Percentiles rank a stretch among this genome's conserved stretches.
Evolutionary conservation across 2,329 filamentous ascomycete species (phyloP).

Genomic region (Helotiales sp.): DNA sequence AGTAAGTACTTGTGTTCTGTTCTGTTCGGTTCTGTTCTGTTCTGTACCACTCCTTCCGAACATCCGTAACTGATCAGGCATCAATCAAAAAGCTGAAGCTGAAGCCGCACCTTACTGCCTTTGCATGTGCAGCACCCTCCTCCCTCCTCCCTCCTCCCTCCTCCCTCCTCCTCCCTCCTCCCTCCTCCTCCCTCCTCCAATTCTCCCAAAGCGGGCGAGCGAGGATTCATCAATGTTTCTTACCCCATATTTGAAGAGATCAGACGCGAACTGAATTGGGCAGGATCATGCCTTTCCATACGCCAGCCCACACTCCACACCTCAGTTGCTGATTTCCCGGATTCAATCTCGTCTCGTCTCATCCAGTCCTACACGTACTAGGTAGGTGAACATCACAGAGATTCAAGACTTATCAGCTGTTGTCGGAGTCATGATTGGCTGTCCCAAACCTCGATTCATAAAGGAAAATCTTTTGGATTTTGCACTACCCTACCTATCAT

Average conservation of each 20-base stretch:
- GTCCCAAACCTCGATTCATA: background rate
- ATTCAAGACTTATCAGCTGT: background rate
- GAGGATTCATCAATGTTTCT: background rate
- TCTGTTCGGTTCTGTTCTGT: too few species aligned
- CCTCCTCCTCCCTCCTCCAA: too few species aligned
- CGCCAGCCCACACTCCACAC: constrained; percentile 5
- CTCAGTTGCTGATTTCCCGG: constrained; percentile 4
- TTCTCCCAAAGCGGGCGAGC: background rate
- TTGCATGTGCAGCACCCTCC: background rate
- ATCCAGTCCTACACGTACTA: background rate
- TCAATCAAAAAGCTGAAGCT: too few species aligned
- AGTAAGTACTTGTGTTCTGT: too few species aligned
- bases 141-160: too few species aligned
- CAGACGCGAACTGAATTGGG: constrained; percentile 9
- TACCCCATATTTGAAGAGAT: constrained; percentile 4
- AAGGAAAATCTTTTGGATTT: background rate
- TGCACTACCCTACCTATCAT: background rate
- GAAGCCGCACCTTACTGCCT: background rate
- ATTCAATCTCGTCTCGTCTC: background rate
- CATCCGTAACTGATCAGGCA: background rate
- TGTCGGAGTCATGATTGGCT: background rate
- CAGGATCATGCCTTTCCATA: background rate
- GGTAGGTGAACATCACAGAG: background rate
- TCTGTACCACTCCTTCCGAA: background rate
- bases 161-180: too few species aligned